Evolutionary conservation across 371 early-diverging fungal genomes (phyloP).

Genomic region (Syncephalis plumigaleata): DNA sequence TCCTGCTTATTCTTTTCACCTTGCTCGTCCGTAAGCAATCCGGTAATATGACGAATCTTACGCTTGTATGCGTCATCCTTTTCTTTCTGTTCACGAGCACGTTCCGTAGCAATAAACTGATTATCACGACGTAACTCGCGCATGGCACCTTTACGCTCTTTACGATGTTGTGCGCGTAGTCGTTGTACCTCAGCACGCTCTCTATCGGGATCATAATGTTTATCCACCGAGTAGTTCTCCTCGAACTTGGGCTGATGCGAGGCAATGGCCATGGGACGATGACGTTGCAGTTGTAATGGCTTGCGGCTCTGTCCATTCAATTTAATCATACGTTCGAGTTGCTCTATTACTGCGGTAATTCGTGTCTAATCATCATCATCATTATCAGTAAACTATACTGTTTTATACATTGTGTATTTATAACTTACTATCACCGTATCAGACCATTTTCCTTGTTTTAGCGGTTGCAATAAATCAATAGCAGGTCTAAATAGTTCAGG

Average conservation of each 20-base stretch:
- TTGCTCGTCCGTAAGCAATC: conserved; percentile 53
- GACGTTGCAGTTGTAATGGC: conserved; percentile 68
- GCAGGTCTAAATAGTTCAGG: conserved; percentile 35
- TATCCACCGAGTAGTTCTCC: conserved; percentile 60
- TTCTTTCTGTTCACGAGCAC: conserved; percentile 42
- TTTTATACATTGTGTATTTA: not conserved
- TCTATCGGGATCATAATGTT: conserved; percentile 61
- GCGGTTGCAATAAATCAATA: conserved; percentile 15
- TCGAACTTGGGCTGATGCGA: conserved; percentile 84
- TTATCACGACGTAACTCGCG: conserved; percentile 90
- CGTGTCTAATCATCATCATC: conserved; percentile 5
- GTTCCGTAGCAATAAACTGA: conserved; percentile 64
- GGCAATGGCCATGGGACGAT: conserved; percentile 76
- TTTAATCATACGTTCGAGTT: conserved; percentile 27
- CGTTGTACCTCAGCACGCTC: conserved; percentile 57
- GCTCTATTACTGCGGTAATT: conserved; percentile 8
- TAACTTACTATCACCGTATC: conserved; percentile 1
- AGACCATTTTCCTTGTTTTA: conserved; percentile 5
- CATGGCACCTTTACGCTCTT: conserved; percentile 83
- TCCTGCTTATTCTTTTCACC: conserved; percentile 20
- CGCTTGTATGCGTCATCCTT: conserved; percentile 70
- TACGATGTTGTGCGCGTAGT: conserved; percentile 58
- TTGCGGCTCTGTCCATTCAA: conserved; percentile 33
- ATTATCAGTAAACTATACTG: not conserved
- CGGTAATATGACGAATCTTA: conserved; percentile 76